These are phyloP conservation scores for Xylaria nigripes DNA, from an alignment of 495 filamentous ascomycete species.

Conservation along the genomic window DNA sequence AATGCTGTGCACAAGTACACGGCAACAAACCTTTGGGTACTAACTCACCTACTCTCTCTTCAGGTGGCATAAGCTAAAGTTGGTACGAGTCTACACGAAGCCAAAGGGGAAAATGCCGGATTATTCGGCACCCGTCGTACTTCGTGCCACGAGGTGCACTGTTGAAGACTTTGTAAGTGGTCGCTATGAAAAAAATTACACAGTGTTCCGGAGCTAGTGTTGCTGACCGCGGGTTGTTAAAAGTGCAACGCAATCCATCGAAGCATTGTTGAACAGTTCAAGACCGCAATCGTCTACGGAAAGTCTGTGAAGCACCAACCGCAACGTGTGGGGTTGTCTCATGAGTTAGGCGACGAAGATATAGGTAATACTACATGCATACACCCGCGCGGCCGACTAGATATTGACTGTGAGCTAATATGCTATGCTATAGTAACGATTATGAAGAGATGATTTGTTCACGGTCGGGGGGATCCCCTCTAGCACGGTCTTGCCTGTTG, in stretches of 20 bases:
- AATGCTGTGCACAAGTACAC: too few relatives aligned
- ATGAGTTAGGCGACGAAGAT: conserved; percentile 93
- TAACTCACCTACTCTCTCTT: conserved; percentile 22
- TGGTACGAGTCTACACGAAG: conserved; percentile 93
- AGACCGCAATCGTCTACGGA: conserved; percentile 89
- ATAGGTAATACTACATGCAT: conserved; percentile 55
- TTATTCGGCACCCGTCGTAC: conserved; percentile 84
- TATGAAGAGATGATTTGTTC: conserved; percentile 71
- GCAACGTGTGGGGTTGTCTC: conserved; percentile 83
- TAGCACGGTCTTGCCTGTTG: conserved; percentile 5
- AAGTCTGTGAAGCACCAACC: conserved; percentile 98
- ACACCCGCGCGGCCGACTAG: conserved; percentile 3
- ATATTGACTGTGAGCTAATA: conserved; percentile 22
- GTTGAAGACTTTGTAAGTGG: conserved; percentile 91
- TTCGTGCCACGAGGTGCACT: conserved; percentile 71
- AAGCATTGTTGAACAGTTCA: conserved; percentile 93
- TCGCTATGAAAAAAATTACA: conserved; percentile 8
- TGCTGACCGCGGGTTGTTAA: conserved; percentile 21
- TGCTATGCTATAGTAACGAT: conserved; percentile 64
- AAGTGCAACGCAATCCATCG: conserved; percentile 96
- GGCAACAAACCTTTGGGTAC: conserved; percentile 1
- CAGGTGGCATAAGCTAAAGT: conserved; percentile 85
- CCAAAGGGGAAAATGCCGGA: conserved; percentile 93
- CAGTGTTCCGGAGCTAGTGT: conserved; percentile 12
- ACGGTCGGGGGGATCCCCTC: background rate